Evolutionary conservation across 352 stramenopile genomes (phyloP).

Genomic region (Saprolegnia parasitica): DNA sequence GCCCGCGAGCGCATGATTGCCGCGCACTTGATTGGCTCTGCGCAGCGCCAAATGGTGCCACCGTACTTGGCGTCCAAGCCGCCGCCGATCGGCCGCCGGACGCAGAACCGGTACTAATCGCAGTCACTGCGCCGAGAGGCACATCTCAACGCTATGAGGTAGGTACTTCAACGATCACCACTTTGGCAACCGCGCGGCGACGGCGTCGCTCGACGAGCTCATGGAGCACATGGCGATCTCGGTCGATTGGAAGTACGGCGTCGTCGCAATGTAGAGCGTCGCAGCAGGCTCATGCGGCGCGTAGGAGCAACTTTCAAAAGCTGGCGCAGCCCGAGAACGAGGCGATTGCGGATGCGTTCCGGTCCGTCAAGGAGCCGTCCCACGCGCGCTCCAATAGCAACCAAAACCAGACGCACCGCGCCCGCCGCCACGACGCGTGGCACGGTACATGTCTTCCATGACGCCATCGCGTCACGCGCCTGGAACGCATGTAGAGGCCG

Average conservation of each 20-base stretch:
- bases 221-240: constrained; percentile 87
- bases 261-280: not conserved
- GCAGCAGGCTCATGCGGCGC: not conserved
- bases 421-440: constrained; percentile 62
- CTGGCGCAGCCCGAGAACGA: constrained; percentile 71
- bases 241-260: constrained; percentile 67
- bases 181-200: constrained; percentile 69
- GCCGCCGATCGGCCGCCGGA: constrained; percentile 19
- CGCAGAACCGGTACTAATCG: constrained; percentile 10
- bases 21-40: constrained; percentile 18
- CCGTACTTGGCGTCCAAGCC: constrained; percentile 22
- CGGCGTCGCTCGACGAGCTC: constrained; percentile 68
- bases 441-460: constrained; percentile 40
- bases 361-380: constrained; percentile 45
- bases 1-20: constrained; percentile 20
- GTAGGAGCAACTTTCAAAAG: constrained; percentile 81
- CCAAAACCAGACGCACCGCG: constrained; percentile 34
- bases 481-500: constrained; percentile 42
- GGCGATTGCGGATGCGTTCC: constrained; percentile 65
- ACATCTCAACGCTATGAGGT: not conserved
- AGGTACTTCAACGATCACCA: constrained; percentile 51
- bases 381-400: constrained; percentile 34
- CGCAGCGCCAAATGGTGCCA: constrained; percentile 24
- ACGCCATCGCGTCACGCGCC: not conserved
- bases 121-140: no score